Conservation (phyloP, 805 yeast species). For the Pichia insulana region DNA sequence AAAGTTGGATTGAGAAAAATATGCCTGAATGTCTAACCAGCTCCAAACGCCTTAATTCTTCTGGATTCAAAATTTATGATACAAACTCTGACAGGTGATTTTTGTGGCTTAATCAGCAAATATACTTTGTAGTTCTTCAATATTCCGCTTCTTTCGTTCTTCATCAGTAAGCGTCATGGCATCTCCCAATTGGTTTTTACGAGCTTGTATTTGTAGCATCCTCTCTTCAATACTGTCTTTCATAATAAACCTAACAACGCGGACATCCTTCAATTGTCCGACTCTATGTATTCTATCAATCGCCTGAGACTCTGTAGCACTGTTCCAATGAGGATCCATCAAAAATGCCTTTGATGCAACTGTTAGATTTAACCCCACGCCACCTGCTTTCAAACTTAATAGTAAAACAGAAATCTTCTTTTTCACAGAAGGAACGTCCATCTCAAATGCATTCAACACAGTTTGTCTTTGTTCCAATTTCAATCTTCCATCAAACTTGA, state of each 20-base stretch:
- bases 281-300: constrained; percentile 86
- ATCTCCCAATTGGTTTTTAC: constrained; percentile 75
- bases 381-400: constrained; percentile 83
- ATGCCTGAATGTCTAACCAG: too few species aligned
- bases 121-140: constrained; percentile 63
- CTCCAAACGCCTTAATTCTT: too few species aligned
- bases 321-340: constrained; percentile 99
- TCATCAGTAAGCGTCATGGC: constrained; percentile 70
- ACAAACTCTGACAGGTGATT: too few species aligned
- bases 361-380: constrained; percentile 84
- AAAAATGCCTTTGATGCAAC: constrained; percentile 77
- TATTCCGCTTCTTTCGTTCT: constrained; percentile 58
- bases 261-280: constrained; percentile 70
- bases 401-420: constrained; percentile 40
- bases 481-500: constrained; percentile 79
- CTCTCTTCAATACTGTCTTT: constrained; percentile 78
- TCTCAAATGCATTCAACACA: constrained; percentile 49
- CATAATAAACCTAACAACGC: constrained; percentile 72
- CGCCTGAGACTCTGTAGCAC: constrained; percentile 84
- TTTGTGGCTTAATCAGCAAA: constrained; percentile 36
- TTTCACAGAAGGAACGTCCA: constrained; percentile 13
- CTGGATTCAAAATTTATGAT: too few species aligned
- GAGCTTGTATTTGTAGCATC: constrained; percentile 80
- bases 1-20: too few species aligned
- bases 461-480: constrained; percentile 54